Evolutionary conservation across 2,329 filamentous ascomycete species (phyloP).

Genomic region (Alternaria conjuncta): DNA sequence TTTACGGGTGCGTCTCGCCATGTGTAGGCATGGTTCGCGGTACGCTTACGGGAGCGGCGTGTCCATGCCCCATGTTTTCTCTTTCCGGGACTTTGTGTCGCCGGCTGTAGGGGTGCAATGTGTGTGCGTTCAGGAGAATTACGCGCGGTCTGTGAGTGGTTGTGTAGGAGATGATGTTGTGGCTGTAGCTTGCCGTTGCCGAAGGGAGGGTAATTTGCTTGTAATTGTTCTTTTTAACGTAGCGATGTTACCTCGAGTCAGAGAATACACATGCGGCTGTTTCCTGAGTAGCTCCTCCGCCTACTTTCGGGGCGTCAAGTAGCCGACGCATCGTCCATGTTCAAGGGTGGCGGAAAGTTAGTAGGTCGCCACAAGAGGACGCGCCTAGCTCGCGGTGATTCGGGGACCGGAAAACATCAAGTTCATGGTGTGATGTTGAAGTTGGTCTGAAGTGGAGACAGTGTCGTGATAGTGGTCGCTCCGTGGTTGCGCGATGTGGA

Average conservation of each 20-base stretch:
- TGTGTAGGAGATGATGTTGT: neutral
- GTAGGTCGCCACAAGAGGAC: neutral
- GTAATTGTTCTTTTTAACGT: neutral
- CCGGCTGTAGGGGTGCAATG: neutral
- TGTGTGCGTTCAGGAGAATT: neutral
- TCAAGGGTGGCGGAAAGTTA: neutral
- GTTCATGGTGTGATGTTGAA: neutral
- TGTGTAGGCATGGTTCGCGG: neutral
- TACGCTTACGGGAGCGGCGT: neutral
- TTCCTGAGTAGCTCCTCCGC: neutral
- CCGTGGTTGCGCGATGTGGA: neutral
- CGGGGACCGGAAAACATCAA: neutral
- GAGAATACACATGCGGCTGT: neutral
- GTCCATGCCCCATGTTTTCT: neutral
- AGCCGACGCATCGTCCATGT: neutral
- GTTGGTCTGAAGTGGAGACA: neutral
- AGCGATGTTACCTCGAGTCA: neutral
- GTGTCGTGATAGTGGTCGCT: neutral
- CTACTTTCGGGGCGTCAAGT: neutral
- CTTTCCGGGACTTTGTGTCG: neutral
- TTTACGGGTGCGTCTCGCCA: neutral
- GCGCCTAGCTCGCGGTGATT: neutral
- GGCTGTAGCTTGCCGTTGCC: neutral
- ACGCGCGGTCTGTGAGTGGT: conserved; percentile 1
- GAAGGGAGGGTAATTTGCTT: neutral